Percentiles rank a stretch among this genome's conserved stretches.
phyloP scores from a whole-genome alignment of 345 rosid species.

The Pugionium cornutum region DNA sequence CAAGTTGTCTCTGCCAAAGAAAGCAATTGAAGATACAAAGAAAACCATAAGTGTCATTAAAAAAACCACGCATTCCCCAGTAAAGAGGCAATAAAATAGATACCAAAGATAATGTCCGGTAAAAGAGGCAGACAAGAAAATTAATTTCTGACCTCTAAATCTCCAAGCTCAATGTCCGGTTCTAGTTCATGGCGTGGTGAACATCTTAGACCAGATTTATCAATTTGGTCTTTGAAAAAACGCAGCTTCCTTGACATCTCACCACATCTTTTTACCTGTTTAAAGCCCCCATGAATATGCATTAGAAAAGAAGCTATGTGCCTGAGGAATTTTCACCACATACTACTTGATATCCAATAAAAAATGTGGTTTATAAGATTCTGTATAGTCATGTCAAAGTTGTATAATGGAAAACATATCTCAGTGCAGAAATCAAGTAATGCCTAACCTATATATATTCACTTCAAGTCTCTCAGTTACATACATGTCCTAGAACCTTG shows the following conservation, averaged over 20 bases:
- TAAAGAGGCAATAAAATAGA: too few species aligned
- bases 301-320: constrained; percentile 20
- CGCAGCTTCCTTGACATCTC: constrained; percentile 95
- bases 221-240: constrained; percentile 86
- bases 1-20: constrained; percentile 66
- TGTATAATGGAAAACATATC: too few species aligned
- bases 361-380: background rate
- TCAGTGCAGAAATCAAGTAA: background rate
- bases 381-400: background rate
- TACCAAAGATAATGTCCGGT: too few species aligned
- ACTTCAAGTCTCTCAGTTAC: constrained; percentile 10
- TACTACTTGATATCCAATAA: background rate
- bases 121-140: constrained; percentile 1
- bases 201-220: constrained; percentile 78
- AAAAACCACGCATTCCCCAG: too few species aligned
- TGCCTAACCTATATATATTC: constrained; percentile 6
- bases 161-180: constrained; percentile 81
- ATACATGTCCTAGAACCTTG: constrained; percentile 6
- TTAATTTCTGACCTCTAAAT: constrained; percentile 67
- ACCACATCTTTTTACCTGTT: constrained; percentile 89
- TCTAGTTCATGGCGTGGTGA: constrained; percentile 60
- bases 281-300: constrained; percentile 36
- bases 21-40: constrained; percentile 34
- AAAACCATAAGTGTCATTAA: background rate
- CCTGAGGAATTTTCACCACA: constrained; percentile 17